Conservation (phyloP, 2,329 filamentous ascomycete species). For the Paraphaeosphaeria sporulosa region DNA sequence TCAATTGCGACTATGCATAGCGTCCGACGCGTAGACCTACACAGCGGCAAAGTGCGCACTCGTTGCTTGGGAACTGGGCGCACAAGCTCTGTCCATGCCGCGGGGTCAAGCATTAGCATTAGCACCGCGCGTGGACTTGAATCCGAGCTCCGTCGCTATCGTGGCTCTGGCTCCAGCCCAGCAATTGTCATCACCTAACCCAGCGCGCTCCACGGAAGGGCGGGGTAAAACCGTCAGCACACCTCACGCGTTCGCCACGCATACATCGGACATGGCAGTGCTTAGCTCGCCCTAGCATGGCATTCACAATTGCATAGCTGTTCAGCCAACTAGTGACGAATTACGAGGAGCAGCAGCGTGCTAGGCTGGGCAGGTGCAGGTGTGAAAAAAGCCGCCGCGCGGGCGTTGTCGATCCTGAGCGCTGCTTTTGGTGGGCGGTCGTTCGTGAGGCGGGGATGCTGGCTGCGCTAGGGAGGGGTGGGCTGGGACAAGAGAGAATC, state of each 20-base stretch:
- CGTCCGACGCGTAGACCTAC: background rate
- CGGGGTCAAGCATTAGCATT: background rate
- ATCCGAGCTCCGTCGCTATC: background rate
- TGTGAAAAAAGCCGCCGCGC: background rate
- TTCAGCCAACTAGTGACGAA: background rate
- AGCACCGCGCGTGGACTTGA: background rate
- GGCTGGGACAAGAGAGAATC: background rate
- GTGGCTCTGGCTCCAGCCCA: too few species aligned
- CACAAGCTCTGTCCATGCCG: background rate
- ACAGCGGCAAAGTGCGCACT: background rate
- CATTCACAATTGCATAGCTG: background rate
- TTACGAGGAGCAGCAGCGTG: background rate
- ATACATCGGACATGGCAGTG: background rate
- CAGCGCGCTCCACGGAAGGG: background rate
- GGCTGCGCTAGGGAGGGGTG: background rate
- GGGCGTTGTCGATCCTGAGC: constrained; percentile 4
- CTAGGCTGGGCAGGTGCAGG: background rate
- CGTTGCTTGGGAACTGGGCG: background rate
- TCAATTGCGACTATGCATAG: background rate
- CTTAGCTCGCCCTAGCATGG: background rate
- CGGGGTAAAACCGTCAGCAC: background rate
- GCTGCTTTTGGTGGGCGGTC: constrained; percentile 4
- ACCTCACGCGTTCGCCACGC: background rate
- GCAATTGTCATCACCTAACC: background rate
- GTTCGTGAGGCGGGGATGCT: background rate